phyloP scores from a whole-genome alignment of 768 basidiomycete genomes.

The Leucosporidium scottii region DNA sequence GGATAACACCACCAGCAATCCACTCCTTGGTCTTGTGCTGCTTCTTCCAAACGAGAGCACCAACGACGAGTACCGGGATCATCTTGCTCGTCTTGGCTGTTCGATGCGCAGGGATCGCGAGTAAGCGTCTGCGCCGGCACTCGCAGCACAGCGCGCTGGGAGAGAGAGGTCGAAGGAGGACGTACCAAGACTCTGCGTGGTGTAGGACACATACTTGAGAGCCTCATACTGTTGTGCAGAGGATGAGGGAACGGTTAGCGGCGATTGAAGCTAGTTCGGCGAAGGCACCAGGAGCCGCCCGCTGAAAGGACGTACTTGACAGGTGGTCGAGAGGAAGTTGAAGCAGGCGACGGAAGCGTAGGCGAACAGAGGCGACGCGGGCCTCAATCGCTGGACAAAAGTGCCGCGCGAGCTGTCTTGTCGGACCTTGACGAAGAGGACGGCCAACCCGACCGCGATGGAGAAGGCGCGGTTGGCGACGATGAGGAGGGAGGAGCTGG shows the following conservation, averaged over 20 bases:
- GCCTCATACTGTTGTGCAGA: constrained; percentile 9
- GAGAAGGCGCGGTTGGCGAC: constrained; percentile 34
- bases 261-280: no score
- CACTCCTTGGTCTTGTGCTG: constrained; percentile 28
- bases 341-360: constrained; percentile 26
- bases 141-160: no score
- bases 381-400: constrained; percentile 7
- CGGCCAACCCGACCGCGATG: constrained; percentile 20
- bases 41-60: constrained; percentile 32
- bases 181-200: not conserved
- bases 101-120: no score
- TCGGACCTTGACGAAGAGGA: constrained; percentile 18
- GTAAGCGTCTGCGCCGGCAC: no score
- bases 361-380: constrained; percentile 4
- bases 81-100: constrained; percentile 36
- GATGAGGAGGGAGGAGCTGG: constrained; percentile 34
- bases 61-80: constrained; percentile 37
- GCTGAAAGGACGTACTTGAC: constrained; percentile 2
- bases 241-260: not conserved
- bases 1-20: constrained; percentile 30
- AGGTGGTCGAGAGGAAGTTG: constrained; percentile 35
- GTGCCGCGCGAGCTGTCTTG: not conserved
- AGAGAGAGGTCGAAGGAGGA: no score
- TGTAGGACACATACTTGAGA: constrained; percentile 6
- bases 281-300: no score